These are phyloP conservation scores for Anisogramma anomala DNA, from an alignment of 2,329 filamentous ascomycete genomes.

Conservation along the genomic window DNA sequence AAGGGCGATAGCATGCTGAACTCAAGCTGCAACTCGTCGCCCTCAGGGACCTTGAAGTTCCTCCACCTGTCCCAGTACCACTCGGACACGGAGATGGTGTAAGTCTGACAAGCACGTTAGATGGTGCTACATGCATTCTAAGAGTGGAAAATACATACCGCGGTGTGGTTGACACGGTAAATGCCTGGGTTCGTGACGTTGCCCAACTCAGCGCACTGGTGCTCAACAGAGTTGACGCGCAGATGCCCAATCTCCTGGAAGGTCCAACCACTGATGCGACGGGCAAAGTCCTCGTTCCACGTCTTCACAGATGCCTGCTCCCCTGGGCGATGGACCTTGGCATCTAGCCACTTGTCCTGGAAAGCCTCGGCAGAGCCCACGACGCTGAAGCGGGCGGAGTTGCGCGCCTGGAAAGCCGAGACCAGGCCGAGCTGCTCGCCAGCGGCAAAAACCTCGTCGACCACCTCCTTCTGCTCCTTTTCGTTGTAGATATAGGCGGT, in stretches of 20 bases:
- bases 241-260: conserved; percentile 91
- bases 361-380: conserved; percentile 80
- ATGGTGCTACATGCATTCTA: conserved; percentile 7
- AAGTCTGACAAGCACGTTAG: conserved; percentile 46
- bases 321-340: conserved; percentile 54
- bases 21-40: conserved; percentile 79
- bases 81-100: conserved; percentile 80
- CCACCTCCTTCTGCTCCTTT: conserved; percentile 62
- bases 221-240: conserved; percentile 71
- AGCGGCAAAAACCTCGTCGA: conserved; percentile 76
- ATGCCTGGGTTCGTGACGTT: conserved; percentile 68
- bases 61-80: conserved; percentile 63
- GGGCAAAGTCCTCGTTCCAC: conserved; percentile 74
- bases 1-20: conserved; percentile 98
- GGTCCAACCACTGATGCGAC: conserved; percentile 80
- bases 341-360: conserved; percentile 79
- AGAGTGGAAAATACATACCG: conserved; percentile 50
- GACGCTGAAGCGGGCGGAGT: conserved; percentile 80
- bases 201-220: conserved; percentile 51
- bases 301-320: conserved; percentile 46
- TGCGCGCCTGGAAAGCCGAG: conserved; percentile 81
- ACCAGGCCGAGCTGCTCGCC: conserved; percentile 75
- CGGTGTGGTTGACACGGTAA: conserved; percentile 93
- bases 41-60: conserved; percentile 58
- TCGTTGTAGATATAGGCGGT: conserved; percentile 92